phyloP scores from a whole-genome alignment of 768 basidiomycete species.

The Rhodotorula graminis region DNA sequence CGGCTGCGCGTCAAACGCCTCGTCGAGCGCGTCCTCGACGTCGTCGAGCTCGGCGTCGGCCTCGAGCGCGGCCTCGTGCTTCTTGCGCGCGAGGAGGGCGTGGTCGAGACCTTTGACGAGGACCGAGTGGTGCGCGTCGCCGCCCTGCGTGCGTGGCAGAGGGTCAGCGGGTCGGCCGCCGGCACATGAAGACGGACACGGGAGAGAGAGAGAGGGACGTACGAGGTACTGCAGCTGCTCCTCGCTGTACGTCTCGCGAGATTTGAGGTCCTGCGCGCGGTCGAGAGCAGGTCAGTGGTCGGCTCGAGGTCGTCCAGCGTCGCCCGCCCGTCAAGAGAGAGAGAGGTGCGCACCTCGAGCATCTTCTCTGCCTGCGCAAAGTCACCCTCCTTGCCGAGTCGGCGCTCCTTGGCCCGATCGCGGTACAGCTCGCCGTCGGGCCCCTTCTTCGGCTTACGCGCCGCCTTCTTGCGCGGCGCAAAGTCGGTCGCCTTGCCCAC shows the following conservation, averaged over 20 bases:
- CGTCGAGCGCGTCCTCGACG: constrained; percentile 75
- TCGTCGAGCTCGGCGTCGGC: constrained; percentile 50
- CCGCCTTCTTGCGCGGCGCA: constrained; percentile 58
- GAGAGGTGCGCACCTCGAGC: constrained; percentile 13
- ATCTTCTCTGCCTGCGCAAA: constrained; percentile 57
- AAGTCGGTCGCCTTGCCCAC: constrained; percentile 53
- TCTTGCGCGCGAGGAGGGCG: constrained; percentile 77
- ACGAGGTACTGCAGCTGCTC: constrained; percentile 37
- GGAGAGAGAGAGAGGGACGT: background rate
- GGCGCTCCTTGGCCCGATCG: constrained; percentile 69
- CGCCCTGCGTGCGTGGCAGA: constrained; percentile 51
- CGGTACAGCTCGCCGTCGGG: constrained; percentile 54
- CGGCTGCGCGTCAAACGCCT: constrained; percentile 3
- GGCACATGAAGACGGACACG: background rate
- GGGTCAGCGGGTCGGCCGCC: background rate
- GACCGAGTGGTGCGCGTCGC: constrained; percentile 76
- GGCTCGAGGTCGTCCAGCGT: too few relatives aligned
- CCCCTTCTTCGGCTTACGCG: constrained; percentile 6
- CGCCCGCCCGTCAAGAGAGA: too few relatives aligned
- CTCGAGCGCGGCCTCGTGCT: constrained; percentile 55
- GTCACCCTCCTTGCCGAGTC: constrained; percentile 63
- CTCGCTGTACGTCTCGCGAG: constrained; percentile 8
- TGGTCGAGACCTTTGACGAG: constrained; percentile 86
- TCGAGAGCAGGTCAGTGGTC: background rate
- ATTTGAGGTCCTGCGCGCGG: constrained; percentile 26